A percentile compares a stretch with the other conserved stretches of the same genome.
These are phyloP conservation scores for Epichloe hybrida DNA, from an alignment of 2,329 filamentous ascomycete genomes.

Conservation along the genomic window DNA sequence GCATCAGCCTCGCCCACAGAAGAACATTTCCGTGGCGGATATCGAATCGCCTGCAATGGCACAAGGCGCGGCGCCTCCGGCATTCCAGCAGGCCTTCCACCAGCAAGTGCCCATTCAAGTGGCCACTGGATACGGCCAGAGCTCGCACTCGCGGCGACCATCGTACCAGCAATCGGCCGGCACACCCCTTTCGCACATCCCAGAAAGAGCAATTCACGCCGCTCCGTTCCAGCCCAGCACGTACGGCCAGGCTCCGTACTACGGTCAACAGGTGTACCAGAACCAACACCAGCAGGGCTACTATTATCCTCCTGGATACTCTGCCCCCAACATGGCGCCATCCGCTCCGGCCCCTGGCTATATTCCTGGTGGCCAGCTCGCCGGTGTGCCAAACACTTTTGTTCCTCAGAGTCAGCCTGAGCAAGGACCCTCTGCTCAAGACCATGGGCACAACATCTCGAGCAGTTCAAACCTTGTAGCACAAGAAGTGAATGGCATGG, in stretches of 20 bases:
- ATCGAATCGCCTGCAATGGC: constrained; percentile 67
- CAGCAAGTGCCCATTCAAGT: constrained; percentile 81
- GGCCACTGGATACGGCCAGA: constrained; percentile 38
- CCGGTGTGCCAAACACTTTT: constrained; percentile 25
- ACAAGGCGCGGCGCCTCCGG: constrained; percentile 42
- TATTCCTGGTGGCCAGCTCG: constrained; percentile 39
- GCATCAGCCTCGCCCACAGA: constrained; percentile 91
- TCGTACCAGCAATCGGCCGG: constrained; percentile 61
- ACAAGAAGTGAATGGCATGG: constrained; percentile 89
- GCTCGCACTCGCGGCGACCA: constrained; percentile 51
- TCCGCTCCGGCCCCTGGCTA: constrained; percentile 39
- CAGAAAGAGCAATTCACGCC: constrained; percentile 82
- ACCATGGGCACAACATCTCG: constrained; percentile 13
- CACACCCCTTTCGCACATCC: constrained; percentile 81
- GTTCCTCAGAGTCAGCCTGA: constrained; percentile 27
- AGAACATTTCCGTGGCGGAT: constrained; percentile 81
- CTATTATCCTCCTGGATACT: constrained; percentile 51
- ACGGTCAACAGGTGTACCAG: constrained; percentile 33
- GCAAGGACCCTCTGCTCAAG: constrained; percentile 21
- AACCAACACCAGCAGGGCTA: constrained; percentile 40
- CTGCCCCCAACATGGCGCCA: constrained; percentile 37
- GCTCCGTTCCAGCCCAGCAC: constrained; percentile 72
- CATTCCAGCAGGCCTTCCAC: constrained; percentile 86
- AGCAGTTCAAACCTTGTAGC: constrained; percentile 42
- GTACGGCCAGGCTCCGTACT: constrained; percentile 45